phyloP scores from a whole-genome alignment of 169 alveolate species.

The Cryptosporidium bovis region DNA sequence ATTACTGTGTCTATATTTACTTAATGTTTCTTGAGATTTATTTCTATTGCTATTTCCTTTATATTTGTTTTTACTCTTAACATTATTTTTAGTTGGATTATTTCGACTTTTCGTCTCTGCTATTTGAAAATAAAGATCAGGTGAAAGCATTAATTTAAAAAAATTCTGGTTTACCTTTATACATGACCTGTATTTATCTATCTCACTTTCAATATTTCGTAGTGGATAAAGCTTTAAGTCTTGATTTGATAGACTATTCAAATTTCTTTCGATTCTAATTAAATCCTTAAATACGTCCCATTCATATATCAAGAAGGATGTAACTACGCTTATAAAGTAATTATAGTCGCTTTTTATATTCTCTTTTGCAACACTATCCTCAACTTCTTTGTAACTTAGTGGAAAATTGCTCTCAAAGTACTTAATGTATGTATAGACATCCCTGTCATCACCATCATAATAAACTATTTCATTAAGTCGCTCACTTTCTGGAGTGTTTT shows the following conservation, averaged over 20 bases:
- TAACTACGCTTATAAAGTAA: conserved; percentile 83
- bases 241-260: conserved; percentile 73
- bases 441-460: conserved; percentile 53
- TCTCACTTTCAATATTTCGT: conserved; percentile 25
- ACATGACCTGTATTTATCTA: conserved; percentile 23
- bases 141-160: conserved; percentile 56
- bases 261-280: conserved; percentile 83
- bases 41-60: not conserved
- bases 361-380: conserved; percentile 7
- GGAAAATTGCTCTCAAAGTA: conserved; percentile 43
- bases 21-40: not conserved
- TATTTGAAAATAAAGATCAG: conserved; percentile 29
- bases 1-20: not conserved
- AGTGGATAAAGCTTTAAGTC: conserved; percentile 20
- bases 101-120: not conserved
- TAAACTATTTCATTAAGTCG: conserved; percentile 25
- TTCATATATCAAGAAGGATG: conserved; percentile 85
- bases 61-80: not conserved
- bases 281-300: conserved; percentile 84
- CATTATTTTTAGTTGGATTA: not conserved
- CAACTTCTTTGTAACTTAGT: conserved; percentile 20
- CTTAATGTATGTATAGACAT: conserved; percentile 25
- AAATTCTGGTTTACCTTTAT: conserved; percentile 42
- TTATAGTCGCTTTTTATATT: conserved; percentile 81
- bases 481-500: conserved; percentile 32